Evolutionary conservation across 768 basidiomycete genomes (phyloP).

Genomic region (Strobilomyces echinocephalus): DNA sequence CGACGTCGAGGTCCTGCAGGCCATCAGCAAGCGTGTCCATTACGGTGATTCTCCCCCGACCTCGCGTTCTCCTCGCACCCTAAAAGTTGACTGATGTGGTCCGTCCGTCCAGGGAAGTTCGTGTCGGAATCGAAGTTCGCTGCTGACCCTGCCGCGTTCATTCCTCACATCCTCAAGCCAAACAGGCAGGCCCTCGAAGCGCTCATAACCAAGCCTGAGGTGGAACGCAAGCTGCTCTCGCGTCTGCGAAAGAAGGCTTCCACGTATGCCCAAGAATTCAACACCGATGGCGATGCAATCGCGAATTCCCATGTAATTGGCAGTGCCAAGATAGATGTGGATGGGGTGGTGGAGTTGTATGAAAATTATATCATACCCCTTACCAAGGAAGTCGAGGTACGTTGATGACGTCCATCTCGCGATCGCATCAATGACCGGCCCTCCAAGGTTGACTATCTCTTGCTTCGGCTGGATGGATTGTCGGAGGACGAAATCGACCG

Average conservation of each 20-base stretch:
- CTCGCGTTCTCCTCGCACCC: neutral
- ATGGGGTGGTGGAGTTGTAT: conserved; percentile 90
- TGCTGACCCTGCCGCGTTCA: conserved; percentile 79
- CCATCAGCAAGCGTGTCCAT: conserved; percentile 97
- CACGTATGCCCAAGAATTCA: conserved; percentile 80
- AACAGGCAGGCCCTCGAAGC: conserved; percentile 75
- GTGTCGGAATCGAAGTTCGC: conserved; percentile 97
- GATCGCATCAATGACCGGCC: conserved; percentile 1
- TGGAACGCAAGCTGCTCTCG: conserved; percentile 78
- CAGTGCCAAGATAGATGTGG: conserved; percentile 78
- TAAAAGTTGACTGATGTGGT: neutral
- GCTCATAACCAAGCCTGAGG: conserved; percentile 96
- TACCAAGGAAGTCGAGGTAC: conserved; percentile 97
- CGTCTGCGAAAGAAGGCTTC: conserved; percentile 82
- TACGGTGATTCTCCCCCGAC: conserved; percentile 61
- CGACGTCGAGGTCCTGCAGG: conserved; percentile 94
- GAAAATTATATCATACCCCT: conserved; percentile 94
- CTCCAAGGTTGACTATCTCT: conserved; percentile 87
- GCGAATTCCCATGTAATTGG: conserved; percentile 30
- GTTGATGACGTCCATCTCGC: conserved; percentile 17
- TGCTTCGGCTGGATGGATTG: conserved; percentile 82
- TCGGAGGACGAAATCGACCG: conserved; percentile 74
- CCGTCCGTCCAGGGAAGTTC: conserved; percentile 74
- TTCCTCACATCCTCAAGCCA: conserved; percentile 83
- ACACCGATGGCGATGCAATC: conserved; percentile 55